phyloP scores from a whole-genome alignment of 257 asterid genomes.

The Plantago elongata region DNA sequence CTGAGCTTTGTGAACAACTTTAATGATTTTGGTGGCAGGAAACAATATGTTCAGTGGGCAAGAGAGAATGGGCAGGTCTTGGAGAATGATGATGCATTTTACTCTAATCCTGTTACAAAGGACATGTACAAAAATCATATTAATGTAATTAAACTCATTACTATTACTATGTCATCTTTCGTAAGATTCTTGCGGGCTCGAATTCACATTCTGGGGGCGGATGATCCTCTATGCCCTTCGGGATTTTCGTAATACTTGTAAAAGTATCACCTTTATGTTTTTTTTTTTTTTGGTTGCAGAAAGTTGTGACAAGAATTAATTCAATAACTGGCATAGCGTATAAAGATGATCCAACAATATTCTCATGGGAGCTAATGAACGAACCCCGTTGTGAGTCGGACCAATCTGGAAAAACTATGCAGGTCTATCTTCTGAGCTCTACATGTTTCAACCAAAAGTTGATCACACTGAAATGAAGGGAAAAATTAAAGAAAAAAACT shows the following conservation, averaged over 20 bases:
- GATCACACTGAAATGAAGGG: neutral
- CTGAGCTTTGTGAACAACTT: constrained; percentile 11
- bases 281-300: neutral
- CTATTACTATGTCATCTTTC: too few relatives aligned
- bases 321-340: neutral
- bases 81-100: constrained; percentile 7
- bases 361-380: neutral
- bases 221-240: too few relatives aligned
- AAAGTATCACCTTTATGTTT: too few relatives aligned
- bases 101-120: neutral
- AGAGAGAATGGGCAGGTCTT: constrained; percentile 4
- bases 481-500: too few relatives aligned
- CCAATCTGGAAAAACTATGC: neutral
- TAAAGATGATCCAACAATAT: neutral
- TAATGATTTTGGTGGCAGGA: constrained; percentile 9
- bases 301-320: neutral
- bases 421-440: neutral
- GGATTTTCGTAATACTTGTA: too few relatives aligned
- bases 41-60: constrained; percentile 16
- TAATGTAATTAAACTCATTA: neutral
- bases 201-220: too few relatives aligned
- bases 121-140: constrained; percentile 9
- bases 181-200: too few relatives aligned
- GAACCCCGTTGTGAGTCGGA: neutral
- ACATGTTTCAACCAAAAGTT: too few relatives aligned